Percentiles rank a stretch among this genome's conserved stretches.
Conservation (phyloP, 2,329 filamentous ascomycete species). For the Fusarium bulbicola region DNA sequence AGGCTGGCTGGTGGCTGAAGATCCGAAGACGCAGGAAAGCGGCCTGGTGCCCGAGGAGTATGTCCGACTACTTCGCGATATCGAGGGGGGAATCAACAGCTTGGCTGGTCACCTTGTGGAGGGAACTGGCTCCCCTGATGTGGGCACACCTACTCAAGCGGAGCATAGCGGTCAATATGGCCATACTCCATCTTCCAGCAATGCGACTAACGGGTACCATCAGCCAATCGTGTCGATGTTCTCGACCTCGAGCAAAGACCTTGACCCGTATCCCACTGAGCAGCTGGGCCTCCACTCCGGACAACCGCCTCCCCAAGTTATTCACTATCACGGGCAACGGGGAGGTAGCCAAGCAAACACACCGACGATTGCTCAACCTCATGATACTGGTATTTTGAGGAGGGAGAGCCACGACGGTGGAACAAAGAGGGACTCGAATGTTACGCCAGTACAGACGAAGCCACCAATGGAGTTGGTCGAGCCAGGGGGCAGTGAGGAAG, state of each 20-base stretch:
- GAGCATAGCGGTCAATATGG: conserved; percentile 60
- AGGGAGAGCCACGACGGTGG: conserved; percentile 59
- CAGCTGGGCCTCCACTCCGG: conserved; percentile 69
- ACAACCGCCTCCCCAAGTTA: conserved; percentile 70
- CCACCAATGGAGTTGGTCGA: conserved; percentile 31
- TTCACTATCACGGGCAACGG: conserved; percentile 73
- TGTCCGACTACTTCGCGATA: conserved; percentile 89
- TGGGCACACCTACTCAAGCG: conserved; percentile 68
- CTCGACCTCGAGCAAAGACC: conserved; percentile 74
- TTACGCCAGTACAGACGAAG: conserved; percentile 50
- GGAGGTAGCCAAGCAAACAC: conserved; percentile 75
- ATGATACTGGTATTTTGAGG: conserved; percentile 57
- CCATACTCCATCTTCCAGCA: conserved; percentile 58
- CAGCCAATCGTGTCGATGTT: conserved; percentile 75
- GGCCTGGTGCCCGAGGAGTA: conserved; percentile 97
- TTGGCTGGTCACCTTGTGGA: conserved; percentile 69
- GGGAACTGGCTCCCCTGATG: conserved; percentile 61
- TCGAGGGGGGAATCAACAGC: conserved; percentile 87
- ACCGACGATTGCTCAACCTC: conserved; percentile 64
- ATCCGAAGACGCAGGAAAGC: conserved; percentile 92
- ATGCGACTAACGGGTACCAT: conserved; percentile 69
- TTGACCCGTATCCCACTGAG: conserved; percentile 74
- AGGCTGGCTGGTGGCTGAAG: conserved; percentile 96
- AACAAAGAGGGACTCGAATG: conserved; percentile 52
- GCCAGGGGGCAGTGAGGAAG: conserved; percentile 19